Conservation (phyloP, 768 basidiomycete species). For the Tricholoma matsutake region DNA sequence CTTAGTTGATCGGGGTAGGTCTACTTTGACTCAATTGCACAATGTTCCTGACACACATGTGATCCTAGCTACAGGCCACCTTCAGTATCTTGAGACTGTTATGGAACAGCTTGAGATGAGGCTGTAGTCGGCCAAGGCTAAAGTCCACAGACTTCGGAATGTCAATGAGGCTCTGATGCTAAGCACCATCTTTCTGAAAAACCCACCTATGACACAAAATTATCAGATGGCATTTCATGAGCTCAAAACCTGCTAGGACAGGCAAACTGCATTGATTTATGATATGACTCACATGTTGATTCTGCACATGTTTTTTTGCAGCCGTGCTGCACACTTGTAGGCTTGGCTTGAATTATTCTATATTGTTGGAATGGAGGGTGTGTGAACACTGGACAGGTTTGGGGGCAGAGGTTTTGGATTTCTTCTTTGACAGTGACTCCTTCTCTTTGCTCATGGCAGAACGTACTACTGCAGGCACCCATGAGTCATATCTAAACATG, state of each 20-base stretch:
- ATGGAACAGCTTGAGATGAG: constrained; percentile 72
- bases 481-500: no score
- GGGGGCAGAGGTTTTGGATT: no score
- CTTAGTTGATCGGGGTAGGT: constrained; percentile 78
- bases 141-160: constrained; percentile 77
- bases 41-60: constrained; percentile 13
- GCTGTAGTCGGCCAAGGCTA: constrained; percentile 74
- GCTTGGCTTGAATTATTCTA: constrained; percentile 21
- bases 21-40: neutral
- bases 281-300: constrained; percentile 37
- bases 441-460: no score
- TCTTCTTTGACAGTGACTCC: no score
- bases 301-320: constrained; percentile 40
- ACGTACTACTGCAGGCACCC: no score
- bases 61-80: constrained; percentile 70
- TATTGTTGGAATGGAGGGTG: no score
- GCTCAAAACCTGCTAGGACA: constrained; percentile 56
- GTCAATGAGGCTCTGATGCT: constrained; percentile 91
- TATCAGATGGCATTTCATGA: constrained; percentile 31
- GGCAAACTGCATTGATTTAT: constrained; percentile 50
- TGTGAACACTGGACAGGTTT: no score
- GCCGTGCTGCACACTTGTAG: constrained; percentile 52
- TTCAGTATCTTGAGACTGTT: constrained; percentile 82
- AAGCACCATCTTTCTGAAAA: constrained; percentile 38
- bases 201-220: constrained; percentile 18